Evolutionary conservation across 768 basidiomycete genomes (phyloP).

Genomic region (Phlegmacium glaucopus): DNA sequence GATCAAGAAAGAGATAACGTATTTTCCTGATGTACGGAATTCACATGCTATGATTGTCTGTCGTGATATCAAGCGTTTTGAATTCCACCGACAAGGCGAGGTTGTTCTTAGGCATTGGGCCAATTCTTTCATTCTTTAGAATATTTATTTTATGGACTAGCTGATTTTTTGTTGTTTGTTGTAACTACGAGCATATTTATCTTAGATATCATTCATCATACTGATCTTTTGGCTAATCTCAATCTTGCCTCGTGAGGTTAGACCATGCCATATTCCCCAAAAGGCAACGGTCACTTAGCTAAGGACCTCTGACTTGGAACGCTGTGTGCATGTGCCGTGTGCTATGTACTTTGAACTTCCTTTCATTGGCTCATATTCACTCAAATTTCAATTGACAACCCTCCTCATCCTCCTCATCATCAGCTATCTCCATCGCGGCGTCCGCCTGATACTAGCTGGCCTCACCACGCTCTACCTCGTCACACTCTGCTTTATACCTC

Average conservation of each 20-base stretch:
- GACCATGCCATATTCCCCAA: no score
- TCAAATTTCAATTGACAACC: constrained; percentile 24
- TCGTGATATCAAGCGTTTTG: constrained; percentile 61
- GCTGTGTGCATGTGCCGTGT: no score
- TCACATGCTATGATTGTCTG: constrained; percentile 72
- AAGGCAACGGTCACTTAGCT: no score
- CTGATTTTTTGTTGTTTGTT: no score
- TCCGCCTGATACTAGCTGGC: constrained; percentile 18
- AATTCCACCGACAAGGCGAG: constrained; percentile 56
- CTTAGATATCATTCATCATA: no score
- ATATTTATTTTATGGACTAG: no score
- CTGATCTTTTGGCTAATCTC: no score
- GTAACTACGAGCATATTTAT: no score
- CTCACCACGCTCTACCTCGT: constrained; percentile 22
- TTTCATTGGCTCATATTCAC: constrained; percentile 27
- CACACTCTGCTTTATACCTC: constrained; percentile 23
- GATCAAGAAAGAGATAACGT: constrained; percentile 68
- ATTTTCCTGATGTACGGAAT: constrained; percentile 56
- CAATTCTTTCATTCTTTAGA: constrained; percentile 43
- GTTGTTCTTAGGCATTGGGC: constrained; percentile 73
- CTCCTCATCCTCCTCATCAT: constrained; percentile 22
- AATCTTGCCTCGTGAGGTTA: no score
- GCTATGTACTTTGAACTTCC: constrained; percentile 14
- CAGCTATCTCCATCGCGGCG: constrained; percentile 26
- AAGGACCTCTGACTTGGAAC: no score